phyloP scores from a whole-genome alignment of 1,284 basidiomycete genomes.

The Cryptococcus depauperatus region DNA sequence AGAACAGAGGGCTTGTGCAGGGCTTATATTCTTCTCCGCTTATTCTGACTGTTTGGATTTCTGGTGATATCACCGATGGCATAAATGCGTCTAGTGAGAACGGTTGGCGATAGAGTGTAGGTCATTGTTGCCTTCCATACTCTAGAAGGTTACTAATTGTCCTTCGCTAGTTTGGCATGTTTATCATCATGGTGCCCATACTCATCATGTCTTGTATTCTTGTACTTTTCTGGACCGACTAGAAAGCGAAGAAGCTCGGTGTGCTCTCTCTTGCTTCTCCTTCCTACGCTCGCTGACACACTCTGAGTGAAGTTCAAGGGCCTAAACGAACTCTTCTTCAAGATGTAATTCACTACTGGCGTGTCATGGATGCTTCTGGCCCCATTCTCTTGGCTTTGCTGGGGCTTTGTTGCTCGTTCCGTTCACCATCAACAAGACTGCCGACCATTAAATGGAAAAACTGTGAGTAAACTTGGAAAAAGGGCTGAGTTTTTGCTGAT shows the following conservation, averaged over 20 bases:
- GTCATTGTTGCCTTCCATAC: background rate
- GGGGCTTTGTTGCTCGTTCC: constrained; percentile 44
- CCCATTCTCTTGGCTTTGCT: constrained; percentile 40
- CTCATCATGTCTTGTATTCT: constrained; percentile 27
- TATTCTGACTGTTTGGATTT: constrained; percentile 45
- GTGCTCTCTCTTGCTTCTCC: constrained; percentile 20
- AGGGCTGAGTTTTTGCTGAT: background rate
- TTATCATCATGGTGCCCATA: constrained; percentile 41
- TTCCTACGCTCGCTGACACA: constrained; percentile 14
- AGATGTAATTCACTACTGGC: constrained; percentile 24
- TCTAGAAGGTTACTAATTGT: background rate
- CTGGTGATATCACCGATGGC: constrained; percentile 52
- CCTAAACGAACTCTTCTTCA: constrained; percentile 4
- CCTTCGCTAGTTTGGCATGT: constrained; percentile 38
- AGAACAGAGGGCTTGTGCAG: constrained; percentile 65
- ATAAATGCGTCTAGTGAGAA: constrained; percentile 48
- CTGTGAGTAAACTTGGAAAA: too few species aligned
- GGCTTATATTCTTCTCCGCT: constrained; percentile 62
- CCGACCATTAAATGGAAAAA: constrained; percentile 39
- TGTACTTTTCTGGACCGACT: constrained; percentile 42
- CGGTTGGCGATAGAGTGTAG: constrained; percentile 61
- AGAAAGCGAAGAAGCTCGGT: constrained; percentile 34
- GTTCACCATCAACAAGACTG: constrained; percentile 35
- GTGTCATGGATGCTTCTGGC: constrained; percentile 41
- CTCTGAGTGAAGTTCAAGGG: background rate